These are phyloP conservation scores for Aureobasidium musti DNA, from an alignment of 2,329 filamentous ascomycete species.

Conservation along the genomic window DNA sequence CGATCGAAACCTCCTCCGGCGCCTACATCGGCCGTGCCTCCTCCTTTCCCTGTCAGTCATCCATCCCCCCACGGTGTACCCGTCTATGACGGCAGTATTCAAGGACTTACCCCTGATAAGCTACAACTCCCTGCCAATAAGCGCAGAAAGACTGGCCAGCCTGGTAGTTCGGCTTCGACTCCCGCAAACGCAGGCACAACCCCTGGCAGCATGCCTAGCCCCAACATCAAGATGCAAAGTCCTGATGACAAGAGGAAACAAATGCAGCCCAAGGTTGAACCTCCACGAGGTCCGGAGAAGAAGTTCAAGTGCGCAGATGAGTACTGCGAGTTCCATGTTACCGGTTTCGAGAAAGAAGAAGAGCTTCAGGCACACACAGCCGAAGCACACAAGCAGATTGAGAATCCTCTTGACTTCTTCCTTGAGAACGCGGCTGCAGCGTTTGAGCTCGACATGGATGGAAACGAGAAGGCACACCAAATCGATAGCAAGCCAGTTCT, in stretches of 20 bases:
- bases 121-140: constrained; percentile 61
- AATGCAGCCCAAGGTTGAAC: constrained; percentile 40
- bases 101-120: constrained; percentile 57
- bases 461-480: constrained; percentile 44
- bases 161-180: constrained; percentile 46
- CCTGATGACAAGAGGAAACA: constrained; percentile 51
- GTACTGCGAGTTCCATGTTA: constrained; percentile 55
- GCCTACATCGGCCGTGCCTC: constrained; percentile 54
- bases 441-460: constrained; percentile 53
- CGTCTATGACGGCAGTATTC: constrained; percentile 54
- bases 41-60: constrained; percentile 55
- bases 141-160: constrained; percentile 53
- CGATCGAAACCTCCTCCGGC: constrained; percentile 45
- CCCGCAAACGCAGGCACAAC: constrained; percentile 40
- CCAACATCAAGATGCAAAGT: constrained; percentile 45
- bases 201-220: constrained; percentile 45
- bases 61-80: constrained; percentile 60
- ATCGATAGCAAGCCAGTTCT: constrained; percentile 32
- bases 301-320: constrained; percentile 56
- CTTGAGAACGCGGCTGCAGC: constrained; percentile 55
- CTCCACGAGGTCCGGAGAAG: constrained; percentile 46
- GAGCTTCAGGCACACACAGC: constrained; percentile 58
- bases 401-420: constrained; percentile 59
- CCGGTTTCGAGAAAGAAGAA: constrained; percentile 57
- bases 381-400: constrained; percentile 56